These are phyloP conservation scores for Neonectria neomacrospora DNA, from an alignment of 2,329 filamentous ascomycete species.

Conservation along the genomic window DNA sequence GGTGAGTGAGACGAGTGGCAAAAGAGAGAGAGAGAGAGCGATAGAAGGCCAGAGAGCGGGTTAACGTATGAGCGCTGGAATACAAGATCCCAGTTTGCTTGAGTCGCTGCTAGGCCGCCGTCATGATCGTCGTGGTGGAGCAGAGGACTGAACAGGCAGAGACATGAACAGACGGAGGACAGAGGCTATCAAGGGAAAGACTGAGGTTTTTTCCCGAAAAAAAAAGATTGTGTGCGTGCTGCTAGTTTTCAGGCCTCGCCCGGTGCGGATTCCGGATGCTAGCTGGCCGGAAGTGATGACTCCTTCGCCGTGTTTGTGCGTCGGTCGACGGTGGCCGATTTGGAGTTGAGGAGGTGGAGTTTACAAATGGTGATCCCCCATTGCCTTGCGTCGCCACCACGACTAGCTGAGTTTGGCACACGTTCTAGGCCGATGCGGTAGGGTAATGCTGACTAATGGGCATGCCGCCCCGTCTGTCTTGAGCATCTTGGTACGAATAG, in stretches of 20 bases:
- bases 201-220: background rate
- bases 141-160: background rate
- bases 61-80: background rate
- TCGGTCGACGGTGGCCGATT: background rate
- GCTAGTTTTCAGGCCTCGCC: background rate
- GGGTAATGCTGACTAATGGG: background rate
- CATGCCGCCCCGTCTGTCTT: background rate
- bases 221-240: background rate
- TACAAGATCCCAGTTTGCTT: background rate
- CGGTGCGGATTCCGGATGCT: conserved; percentile 4
- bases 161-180: conserved; percentile 1
- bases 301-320: conserved; percentile 29
- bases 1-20: background rate
- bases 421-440: conserved; percentile 1
- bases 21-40: background rate
- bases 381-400: conserved; percentile 6
- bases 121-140: conserved; percentile 12
- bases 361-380: conserved; percentile 15
- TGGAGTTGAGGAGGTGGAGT: conserved; percentile 17
- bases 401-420: conserved; percentile 5
- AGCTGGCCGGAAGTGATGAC: conserved; percentile 18
- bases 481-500: too few species aligned
- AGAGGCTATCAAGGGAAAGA: background rate
- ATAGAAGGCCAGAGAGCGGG: background rate
- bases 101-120: conserved; percentile 9